Percentiles rank a stretch among this genome's conserved stretches.
Evolutionary conservation across 768 basidiomycete species (phyloP).

Genomic region (Termitomyces sp.): DNA sequence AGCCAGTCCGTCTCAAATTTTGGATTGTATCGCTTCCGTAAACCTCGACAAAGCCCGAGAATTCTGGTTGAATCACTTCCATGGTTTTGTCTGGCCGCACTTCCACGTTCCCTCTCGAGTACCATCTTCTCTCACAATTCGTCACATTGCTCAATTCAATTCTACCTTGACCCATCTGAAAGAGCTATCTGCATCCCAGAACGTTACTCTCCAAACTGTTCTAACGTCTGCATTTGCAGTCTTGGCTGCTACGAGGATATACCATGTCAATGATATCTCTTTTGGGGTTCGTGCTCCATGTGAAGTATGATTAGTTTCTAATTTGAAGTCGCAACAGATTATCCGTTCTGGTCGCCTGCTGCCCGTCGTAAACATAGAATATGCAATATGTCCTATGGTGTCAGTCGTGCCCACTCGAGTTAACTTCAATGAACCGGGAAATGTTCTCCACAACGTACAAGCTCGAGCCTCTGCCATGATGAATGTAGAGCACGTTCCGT

Average conservation of each 20-base stretch:
- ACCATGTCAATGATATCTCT: conserved; percentile 22
- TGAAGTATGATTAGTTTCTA: background rate
- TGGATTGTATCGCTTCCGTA: conserved; percentile 19
- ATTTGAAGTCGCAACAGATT: conserved; percentile 15
- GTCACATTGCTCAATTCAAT: conserved; percentile 15
- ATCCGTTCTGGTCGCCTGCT: conserved; percentile 31
- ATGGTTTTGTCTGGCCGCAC: conserved; percentile 21
- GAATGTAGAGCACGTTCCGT: conserved; percentile 26
- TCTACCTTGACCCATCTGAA: conserved; percentile 20
- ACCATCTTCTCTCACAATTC: conserved; percentile 2
- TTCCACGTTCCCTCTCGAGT: conserved; percentile 2
- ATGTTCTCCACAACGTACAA: conserved; percentile 21
- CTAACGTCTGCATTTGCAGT: conserved; percentile 25
- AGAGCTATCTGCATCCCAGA: conserved; percentile 19
- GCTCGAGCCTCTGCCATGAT: conserved; percentile 21
- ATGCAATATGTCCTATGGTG: conserved; percentile 24
- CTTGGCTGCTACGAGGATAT: conserved; percentile 20
- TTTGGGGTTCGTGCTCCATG: conserved; percentile 25
- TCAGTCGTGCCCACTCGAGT: conserved; percentile 26
- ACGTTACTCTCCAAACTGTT: conserved; percentile 27
- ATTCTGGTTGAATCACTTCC: conserved; percentile 24
- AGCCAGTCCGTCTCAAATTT: conserved; percentile 16
- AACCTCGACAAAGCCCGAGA: conserved; percentile 18
- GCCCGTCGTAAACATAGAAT: conserved; percentile 23
- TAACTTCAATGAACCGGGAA: conserved; percentile 15